Percentiles rank a stretch among this genome's conserved stretches.
Conservation (phyloP, 805 yeast species). For the Yamadazyma sp. region DNA sequence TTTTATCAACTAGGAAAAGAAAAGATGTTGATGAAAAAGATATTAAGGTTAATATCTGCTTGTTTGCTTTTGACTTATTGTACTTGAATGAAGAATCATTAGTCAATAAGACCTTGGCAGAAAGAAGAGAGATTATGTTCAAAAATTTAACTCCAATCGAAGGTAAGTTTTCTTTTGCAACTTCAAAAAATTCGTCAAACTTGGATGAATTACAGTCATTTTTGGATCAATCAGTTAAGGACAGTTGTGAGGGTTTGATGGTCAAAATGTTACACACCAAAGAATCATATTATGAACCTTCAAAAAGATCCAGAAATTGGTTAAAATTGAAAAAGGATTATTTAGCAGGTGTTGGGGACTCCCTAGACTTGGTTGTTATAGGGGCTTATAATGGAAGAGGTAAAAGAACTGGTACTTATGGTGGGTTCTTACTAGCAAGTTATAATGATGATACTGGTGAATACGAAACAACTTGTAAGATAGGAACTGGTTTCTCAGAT, state of each 20-base stretch:
- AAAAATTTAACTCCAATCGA: constrained; percentile 56
- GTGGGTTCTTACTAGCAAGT: constrained; percentile 89
- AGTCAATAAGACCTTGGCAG: constrained; percentile 62
- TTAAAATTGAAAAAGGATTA: constrained; percentile 93
- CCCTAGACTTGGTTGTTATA: constrained; percentile 85
- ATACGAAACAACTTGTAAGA: constrained; percentile 91
- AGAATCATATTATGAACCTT: constrained; percentile 88
- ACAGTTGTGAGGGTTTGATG: constrained; percentile 95
- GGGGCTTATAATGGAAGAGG: constrained; percentile 96
- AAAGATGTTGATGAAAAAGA: constrained; percentile 87
- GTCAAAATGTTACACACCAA: constrained; percentile 80
- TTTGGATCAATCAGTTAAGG: constrained; percentile 84
- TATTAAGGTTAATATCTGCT: constrained; percentile 85
- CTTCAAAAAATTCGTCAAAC: constrained; percentile 64
- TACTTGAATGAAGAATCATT: constrained; percentile 71
- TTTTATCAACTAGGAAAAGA: constrained; percentile 87
- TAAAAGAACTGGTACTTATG: constrained; percentile 91
- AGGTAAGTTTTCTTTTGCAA: constrained; percentile 84
- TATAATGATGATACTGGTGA: constrained; percentile 91
- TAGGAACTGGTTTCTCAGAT: constrained; percentile 96
- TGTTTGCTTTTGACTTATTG: constrained; percentile 87
- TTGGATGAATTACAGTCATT: constrained; percentile 75
- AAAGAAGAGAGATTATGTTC: constrained; percentile 62
- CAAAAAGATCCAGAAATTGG: constrained; percentile 95
- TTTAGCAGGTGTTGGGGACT: constrained; percentile 92